Evolutionary conservation across 2,329 filamentous ascomycete genomes (phyloP).

Genomic region (Ceratocystis cacaofunesta): DNA sequence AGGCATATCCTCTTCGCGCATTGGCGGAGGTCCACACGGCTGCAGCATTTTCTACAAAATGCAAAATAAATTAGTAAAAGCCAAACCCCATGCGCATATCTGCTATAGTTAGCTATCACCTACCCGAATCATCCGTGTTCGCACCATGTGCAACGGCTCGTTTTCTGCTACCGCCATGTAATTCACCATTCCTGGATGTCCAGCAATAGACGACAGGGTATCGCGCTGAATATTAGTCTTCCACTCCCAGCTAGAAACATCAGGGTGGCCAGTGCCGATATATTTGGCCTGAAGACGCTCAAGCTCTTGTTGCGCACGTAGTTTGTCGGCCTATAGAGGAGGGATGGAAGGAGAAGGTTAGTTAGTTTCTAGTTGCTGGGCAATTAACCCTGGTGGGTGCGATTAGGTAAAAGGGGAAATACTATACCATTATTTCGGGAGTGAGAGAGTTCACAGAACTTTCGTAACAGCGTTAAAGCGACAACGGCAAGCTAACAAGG

Average conservation of each 20-base stretch:
- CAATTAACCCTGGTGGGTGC: no score
- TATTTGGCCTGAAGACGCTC: slow-evolving; percentile 93
- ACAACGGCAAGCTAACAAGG: no score
- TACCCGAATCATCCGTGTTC: slow-evolving; percentile 65
- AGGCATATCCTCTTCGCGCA: slow-evolving; percentile 34
- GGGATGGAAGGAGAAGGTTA: neutral
- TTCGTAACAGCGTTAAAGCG: no score
- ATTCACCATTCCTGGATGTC: slow-evolving; percentile 73
- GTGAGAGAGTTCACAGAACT: no score
- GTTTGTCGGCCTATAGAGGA: slow-evolving; percentile 66
- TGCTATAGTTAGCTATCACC: slow-evolving; percentile 18
- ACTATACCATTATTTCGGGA: no score
- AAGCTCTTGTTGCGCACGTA: slow-evolving; percentile 93
- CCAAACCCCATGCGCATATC: no score
- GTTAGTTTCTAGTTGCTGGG: neutral
- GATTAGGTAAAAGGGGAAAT: no score
- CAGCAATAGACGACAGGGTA: slow-evolving; percentile 75
- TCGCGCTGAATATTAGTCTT: slow-evolving; percentile 90
- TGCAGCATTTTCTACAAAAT: slow-evolving; percentile 49
- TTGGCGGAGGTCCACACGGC: slow-evolving; percentile 42
- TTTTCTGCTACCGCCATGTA: slow-evolving; percentile 87
- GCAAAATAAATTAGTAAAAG: no score
- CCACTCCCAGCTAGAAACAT: slow-evolving; percentile 97
- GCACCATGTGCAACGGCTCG: slow-evolving; percentile 64
- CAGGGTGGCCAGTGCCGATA: slow-evolving; percentile 87